Conservation (phyloP, 179 eudicot genomes). For the Dionaea muscipula region DNA sequence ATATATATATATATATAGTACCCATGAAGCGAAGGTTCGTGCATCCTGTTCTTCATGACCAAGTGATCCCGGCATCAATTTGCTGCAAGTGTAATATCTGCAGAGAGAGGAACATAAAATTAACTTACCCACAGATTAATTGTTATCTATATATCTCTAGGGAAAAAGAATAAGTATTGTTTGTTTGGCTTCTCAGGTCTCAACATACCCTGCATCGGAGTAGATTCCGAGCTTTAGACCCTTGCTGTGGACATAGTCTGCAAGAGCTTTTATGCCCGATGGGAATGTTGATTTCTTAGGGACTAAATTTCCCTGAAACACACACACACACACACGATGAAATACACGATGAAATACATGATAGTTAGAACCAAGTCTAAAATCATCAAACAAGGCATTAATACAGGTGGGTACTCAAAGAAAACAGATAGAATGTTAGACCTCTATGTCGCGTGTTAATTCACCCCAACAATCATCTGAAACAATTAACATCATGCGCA, state of each 20-base stretch:
- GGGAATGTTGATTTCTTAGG: slow-evolving; percentile 62
- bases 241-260: slow-evolving; percentile 78
- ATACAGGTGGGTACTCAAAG: neutral
- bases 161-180: no score
- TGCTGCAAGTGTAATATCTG: slow-evolving; percentile 33
- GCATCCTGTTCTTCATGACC: slow-evolving; percentile 85
- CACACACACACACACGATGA: no score
- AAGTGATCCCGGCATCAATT: slow-evolving; percentile 79
- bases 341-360: no score
- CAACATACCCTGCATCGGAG: slow-evolving; percentile 71
- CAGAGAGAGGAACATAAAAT: neutral
- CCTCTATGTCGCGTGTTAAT: slow-evolving; percentile 41
- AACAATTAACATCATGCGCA: no score
- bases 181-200: neutral
- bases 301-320: slow-evolving; percentile 56
- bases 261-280: slow-evolving; percentile 78
- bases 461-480: slow-evolving; percentile 98
- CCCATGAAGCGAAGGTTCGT: slow-evolving; percentile 77
- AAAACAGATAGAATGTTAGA: neutral
- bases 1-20: slow-evolving; percentile 22
- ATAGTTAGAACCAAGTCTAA: neutral
- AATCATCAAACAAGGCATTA: neutral
- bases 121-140: neutral
- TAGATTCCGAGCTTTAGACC: slow-evolving; percentile 89
- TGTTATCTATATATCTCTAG: no score